Evolutionary conservation across 2,329 filamentous ascomycete genomes (phyloP), one percentile per base, ranked within the genome.

Genomic region (Epichloe typhina): DNA sequence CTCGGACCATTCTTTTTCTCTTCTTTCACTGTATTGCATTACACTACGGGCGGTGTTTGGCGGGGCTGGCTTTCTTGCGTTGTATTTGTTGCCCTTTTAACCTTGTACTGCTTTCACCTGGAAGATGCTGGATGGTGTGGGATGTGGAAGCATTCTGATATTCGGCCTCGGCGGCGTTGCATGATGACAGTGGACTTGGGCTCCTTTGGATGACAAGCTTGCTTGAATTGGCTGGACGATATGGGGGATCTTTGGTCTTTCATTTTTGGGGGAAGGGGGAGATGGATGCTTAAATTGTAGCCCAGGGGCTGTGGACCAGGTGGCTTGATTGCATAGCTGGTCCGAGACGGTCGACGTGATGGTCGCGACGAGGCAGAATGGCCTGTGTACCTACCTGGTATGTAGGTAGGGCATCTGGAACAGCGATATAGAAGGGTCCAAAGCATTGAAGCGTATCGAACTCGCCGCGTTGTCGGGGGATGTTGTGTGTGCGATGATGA

Each of bases 31-130:
- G 39, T 45, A 39, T 44, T 41, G 46, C 46, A 51, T 45, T 45
- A 48, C 21, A 19, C 31, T 31, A 49, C 7, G n/a, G 31, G 39
- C 35, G 44, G 41, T 26, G 52, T 50, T 50, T 45, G 35, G n/a
- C 15, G 52, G 52, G 41, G 52, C 38, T 46, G 41, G 49, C 17
- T 50, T 46, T 52, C 37, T 35, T 43, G 8, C 39, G 19, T 45
- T 37, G 26, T 35, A 9, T 33, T 12, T 36, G 8, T 12, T 48
- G 19, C 23, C 17, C 17, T 19, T 21, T 40, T 3, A 4, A 1
- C 17, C 7, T 40, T 40, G 38, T 17, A 19, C 4, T 40, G n/a
- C 38, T 17, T 40, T 19, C 7, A 19, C 8, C n/a, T 40, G 7
- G 38, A 40, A 40, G 38, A 31, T 4, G 26, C 26, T 40, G 38